phyloP scores from a whole-genome alignment of 805 yeast genomes.

The Saccharomycopsis malanga region DNA sequence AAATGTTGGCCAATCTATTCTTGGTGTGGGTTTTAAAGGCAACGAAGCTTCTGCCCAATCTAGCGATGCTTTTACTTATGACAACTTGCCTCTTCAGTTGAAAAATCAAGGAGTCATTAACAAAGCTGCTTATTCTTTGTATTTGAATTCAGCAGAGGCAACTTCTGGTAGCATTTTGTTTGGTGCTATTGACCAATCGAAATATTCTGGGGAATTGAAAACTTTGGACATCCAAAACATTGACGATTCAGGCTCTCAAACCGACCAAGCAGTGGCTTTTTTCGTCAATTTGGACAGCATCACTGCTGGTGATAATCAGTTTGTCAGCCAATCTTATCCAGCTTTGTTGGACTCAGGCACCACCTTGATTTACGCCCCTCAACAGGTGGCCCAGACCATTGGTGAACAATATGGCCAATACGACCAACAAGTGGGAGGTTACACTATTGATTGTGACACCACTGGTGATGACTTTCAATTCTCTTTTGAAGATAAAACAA shows the following conservation, averaged over 20 bases:
- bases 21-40: slow-evolving; percentile 17
- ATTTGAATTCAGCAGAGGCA: slow-evolving; percentile 30
- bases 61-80: slow-evolving; percentile 19
- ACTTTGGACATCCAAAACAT: slow-evolving; percentile 34
- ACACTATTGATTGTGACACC: slow-evolving; percentile 11
- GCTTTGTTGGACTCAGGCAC: slow-evolving; percentile 41
- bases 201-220: slow-evolving; percentile 37
- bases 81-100: slow-evolving; percentile 27
- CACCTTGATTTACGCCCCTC: slow-evolving; percentile 39
- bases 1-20: slow-evolving; percentile 16
- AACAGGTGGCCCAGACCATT: slow-evolving; percentile 12
- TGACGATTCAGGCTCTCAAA: slow-evolving; percentile 40
- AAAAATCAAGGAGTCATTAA: slow-evolving; percentile 36
- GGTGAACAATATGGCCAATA: slow-evolving; percentile 12
- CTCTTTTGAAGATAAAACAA: too few species aligned
- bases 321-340: slow-evolving; percentile 27
- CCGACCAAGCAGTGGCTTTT: slow-evolving; percentile 40
- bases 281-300: slow-evolving; percentile 15
- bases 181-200: slow-evolving; percentile 49
- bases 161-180: slow-evolving; percentile 36
- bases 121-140: slow-evolving; percentile 40
- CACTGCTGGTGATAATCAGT: neutral
- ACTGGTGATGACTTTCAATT: slow-evolving; percentile 15
- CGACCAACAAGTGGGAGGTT: slow-evolving; percentile 10
- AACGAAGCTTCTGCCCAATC: slow-evolving; percentile 37